These are phyloP conservation scores for Verbena officinalis DNA, from an alignment of 257 asterid genomes.

Conservation along the genomic window DNA sequence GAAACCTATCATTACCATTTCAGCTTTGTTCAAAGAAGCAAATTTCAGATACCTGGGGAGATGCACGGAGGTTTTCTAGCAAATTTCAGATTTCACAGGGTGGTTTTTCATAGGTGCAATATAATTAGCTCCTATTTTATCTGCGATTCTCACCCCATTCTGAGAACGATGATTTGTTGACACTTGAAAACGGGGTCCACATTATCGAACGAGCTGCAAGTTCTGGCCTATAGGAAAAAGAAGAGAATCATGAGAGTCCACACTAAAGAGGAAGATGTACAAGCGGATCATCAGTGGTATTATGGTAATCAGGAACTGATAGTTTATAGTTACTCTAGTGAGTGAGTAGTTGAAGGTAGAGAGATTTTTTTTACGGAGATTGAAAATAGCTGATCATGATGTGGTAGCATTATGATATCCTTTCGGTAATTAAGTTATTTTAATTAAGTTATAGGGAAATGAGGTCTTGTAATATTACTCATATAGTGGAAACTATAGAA, in stretches of 20 bases:
- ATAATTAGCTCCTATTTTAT: no score
- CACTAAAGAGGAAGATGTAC: neutral
- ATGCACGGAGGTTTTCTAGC: no score
- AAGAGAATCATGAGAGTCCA: slow-evolving; percentile 8
- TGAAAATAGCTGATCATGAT: neutral
- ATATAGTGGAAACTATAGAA: no score
- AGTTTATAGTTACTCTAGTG: no score
- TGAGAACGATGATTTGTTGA: slow-evolving; percentile 51
- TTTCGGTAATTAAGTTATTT: slow-evolving; percentile 11
- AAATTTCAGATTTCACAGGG: no score
- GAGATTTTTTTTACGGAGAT: no score
- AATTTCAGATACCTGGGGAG: no score
- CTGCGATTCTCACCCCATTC: no score
- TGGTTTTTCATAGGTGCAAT: no score
- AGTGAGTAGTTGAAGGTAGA: slow-evolving; percentile 1
- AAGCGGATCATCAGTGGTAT: slow-evolving; percentile 20
- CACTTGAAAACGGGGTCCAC: slow-evolving; percentile 48
- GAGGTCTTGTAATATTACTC: slow-evolving; percentile 2
- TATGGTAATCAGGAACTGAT: neutral
- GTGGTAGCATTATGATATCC: neutral
- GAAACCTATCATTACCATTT: no score
- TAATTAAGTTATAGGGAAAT: neutral
- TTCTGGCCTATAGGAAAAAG: neutral
- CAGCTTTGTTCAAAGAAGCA: no score
- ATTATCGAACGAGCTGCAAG: slow-evolving; percentile 26